phyloP scores from a whole-genome alignment of 345 rosid genomes.

The Acer campestre region DNA sequence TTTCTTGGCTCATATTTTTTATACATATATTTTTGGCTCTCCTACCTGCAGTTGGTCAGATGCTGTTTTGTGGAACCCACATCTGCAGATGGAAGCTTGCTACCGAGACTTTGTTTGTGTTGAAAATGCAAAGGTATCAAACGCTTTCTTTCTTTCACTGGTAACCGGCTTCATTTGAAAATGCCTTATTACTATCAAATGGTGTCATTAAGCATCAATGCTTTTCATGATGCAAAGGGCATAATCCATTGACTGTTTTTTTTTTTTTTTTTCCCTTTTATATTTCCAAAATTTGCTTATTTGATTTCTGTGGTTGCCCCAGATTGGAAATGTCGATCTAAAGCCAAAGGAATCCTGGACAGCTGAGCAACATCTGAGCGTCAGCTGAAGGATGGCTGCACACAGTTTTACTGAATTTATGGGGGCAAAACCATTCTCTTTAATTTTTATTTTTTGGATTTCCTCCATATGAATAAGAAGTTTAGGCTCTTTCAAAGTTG shows the following conservation, averaged over 20 bases:
- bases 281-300: not conserved
- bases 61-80: slow-evolving; percentile 93
- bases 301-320: slow-evolving; percentile 27
- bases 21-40: slow-evolving; percentile 12
- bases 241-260: not conserved
- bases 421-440: not conserved
- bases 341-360: slow-evolving; percentile 83
- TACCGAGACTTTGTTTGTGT: slow-evolving; percentile 89
- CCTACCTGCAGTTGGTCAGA: slow-evolving; percentile 77
- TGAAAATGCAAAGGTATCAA: slow-evolving; percentile 85
- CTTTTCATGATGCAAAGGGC: not conserved
- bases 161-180: slow-evolving; percentile 1
- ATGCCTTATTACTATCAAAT: slow-evolving; percentile 9
- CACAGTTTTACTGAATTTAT: slow-evolving; percentile 3
- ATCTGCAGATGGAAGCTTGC: slow-evolving; percentile 91
- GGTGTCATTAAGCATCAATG: not conserved
- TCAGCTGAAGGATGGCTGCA: slow-evolving; percentile 39
- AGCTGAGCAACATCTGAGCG: slow-evolving; percentile 73
- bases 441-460: not conserved
- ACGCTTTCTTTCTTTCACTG: slow-evolving; percentile 1
- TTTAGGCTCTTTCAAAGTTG: not conserved
- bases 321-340: slow-evolving; percentile 79
- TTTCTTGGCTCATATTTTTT: not conserved
- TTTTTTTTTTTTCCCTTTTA: not conserved
- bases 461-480: slow-evolving; percentile 16